phyloP scores from a whole-genome alignment of 2,329 filamentous ascomycete species.

The Ceratocystis variospora region DNA sequence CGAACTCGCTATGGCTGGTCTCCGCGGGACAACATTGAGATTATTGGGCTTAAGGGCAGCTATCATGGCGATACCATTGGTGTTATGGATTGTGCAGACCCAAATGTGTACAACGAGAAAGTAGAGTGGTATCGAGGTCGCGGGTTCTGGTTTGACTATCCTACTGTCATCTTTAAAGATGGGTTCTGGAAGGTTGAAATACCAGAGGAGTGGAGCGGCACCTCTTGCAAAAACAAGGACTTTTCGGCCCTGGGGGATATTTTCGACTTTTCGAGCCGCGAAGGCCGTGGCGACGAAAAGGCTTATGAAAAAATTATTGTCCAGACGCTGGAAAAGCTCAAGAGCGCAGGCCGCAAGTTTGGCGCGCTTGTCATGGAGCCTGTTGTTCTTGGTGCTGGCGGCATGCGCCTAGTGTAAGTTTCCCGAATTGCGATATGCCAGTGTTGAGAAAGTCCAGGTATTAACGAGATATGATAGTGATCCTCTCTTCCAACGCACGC shows the following conservation, averaged over 20 bases:
- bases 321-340: slow-evolving; percentile 37
- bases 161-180: slow-evolving; percentile 50
- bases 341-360: slow-evolving; percentile 48
- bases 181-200: slow-evolving; percentile 53
- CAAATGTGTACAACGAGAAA: slow-evolving; percentile 63
- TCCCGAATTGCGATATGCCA: not conserved
- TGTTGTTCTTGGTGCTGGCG: slow-evolving; percentile 65
- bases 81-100: slow-evolving; percentile 74
- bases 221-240: slow-evolving; percentile 25
- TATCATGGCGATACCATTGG: slow-evolving; percentile 85
- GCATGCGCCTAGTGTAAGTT: slow-evolving; percentile 65
- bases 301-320: slow-evolving; percentile 49
- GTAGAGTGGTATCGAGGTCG: slow-evolving; percentile 75
- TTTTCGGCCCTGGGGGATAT: slow-evolving; percentile 40
- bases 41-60: slow-evolving; percentile 63
- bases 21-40: slow-evolving; percentile 42
- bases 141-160: slow-evolving; percentile 72
- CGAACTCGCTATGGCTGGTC: slow-evolving; percentile 53
- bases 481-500: slow-evolving; percentile 62
- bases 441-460: not conserved
- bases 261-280: slow-evolving; percentile 44
- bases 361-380: slow-evolving; percentile 72
- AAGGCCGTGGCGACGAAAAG: slow-evolving; percentile 31
- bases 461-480: slow-evolving; percentile 38
- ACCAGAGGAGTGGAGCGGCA: slow-evolving; percentile 32